A percentile compares a stretch with the other conserved stretches of the same genome.
Conservation (phyloP, 768 basidiomycete genomes). For the Tricholoma terreum region DNA sequence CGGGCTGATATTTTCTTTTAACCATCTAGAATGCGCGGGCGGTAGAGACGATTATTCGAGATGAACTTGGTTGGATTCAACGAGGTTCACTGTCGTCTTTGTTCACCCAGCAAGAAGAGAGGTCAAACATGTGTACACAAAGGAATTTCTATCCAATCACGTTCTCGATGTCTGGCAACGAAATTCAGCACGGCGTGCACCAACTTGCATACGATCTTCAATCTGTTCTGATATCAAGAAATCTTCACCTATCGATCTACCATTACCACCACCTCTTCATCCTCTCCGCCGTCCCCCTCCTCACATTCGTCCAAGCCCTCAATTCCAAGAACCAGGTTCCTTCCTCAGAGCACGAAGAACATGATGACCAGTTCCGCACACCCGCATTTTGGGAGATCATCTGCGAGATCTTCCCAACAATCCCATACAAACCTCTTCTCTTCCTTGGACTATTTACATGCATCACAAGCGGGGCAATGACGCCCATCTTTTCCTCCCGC, state of each 20-base stretch:
- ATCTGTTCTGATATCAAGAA: background rate
- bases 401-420: constrained; percentile 58
- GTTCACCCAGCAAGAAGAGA: too few species aligned
- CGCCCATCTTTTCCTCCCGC: constrained; percentile 87
- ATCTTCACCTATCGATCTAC: background rate
- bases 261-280: constrained; percentile 1
- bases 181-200: too few species aligned
- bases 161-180: too few species aligned
- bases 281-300: too few species aligned
- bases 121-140: too few species aligned
- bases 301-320: too few species aligned
- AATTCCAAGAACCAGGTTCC: constrained; percentile 6
- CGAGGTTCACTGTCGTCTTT: too few species aligned
- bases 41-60: too few species aligned
- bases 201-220: background rate
- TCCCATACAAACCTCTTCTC: constrained; percentile 73
- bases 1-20: background rate
- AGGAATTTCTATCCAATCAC: too few species aligned
- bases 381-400: constrained; percentile 47
- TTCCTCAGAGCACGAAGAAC: constrained; percentile 1
- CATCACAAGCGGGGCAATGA: constrained; percentile 75
- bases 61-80: too few species aligned
- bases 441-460: constrained; percentile 68
- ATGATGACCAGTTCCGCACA: constrained; percentile 13
- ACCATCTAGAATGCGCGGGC: background rate